Evolutionary conservation across 352 stramenopile genomes (phyloP).

Genomic region (Nothophytophthora sp.): DNA sequence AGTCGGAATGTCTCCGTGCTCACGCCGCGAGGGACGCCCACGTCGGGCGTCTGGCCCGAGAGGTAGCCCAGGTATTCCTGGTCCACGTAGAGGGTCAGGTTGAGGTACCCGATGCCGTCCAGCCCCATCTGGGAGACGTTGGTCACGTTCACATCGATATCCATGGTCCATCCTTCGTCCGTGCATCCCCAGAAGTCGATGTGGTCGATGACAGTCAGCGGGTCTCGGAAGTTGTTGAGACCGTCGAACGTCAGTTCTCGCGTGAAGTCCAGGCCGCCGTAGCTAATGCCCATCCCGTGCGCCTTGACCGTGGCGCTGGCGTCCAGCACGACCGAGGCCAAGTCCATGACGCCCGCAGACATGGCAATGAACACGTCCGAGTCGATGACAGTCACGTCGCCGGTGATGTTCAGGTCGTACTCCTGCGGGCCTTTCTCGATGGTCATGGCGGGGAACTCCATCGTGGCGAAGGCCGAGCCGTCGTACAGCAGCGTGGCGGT

Average conservation of each 20-base stretch:
- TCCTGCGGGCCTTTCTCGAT: slow-evolving; percentile 35
- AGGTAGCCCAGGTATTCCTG: slow-evolving; percentile 65
- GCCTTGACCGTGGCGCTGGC: slow-evolving; percentile 44
- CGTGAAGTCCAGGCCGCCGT: slow-evolving; percentile 58
- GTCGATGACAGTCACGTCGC: slow-evolving; percentile 40
- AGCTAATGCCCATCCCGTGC: slow-evolving; percentile 50
- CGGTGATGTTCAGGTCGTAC: slow-evolving; percentile 37
- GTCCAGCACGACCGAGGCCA: slow-evolving; percentile 41
- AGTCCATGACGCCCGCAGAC: slow-evolving; percentile 38
- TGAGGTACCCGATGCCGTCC: slow-evolving; percentile 59
- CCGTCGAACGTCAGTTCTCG: slow-evolving; percentile 46
- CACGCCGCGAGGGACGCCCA: slow-evolving; percentile 45
- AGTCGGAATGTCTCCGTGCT: slow-evolving; percentile 34
- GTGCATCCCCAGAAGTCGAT: slow-evolving; percentile 53
- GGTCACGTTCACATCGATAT: slow-evolving; percentile 61
- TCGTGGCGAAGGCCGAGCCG: slow-evolving; percentile 39
- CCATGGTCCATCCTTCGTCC: slow-evolving; percentile 35
- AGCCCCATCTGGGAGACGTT: slow-evolving; percentile 56
- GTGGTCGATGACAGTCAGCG: slow-evolving; percentile 49
- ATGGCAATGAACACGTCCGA: slow-evolving; percentile 45
- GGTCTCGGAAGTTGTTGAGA: slow-evolving; percentile 58
- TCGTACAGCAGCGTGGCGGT: slow-evolving; percentile 43
- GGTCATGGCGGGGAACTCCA: slow-evolving; percentile 55
- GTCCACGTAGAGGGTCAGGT: slow-evolving; percentile 65
- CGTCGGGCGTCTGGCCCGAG: slow-evolving; percentile 30